These are phyloP conservation scores for Talaromyces sp. DNA, from an alignment of 2,329 filamentous ascomycete species.

Conservation along the genomic window DNA sequence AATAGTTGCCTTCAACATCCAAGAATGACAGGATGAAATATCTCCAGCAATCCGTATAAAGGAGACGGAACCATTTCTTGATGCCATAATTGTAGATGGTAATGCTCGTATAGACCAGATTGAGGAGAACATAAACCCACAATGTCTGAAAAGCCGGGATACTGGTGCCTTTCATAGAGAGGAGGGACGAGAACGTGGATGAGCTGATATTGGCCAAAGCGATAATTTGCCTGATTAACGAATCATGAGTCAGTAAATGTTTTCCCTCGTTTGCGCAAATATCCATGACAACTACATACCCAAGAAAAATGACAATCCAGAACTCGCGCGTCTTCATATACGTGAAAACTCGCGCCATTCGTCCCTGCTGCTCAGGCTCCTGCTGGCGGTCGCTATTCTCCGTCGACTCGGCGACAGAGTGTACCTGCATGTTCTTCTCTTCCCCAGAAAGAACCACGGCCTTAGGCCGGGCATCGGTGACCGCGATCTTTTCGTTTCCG, in stretches of 20 bases:
- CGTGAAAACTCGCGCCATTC: conserved; percentile 1
- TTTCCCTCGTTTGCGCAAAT: background rate
- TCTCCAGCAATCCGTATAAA: conserved; percentile 76
- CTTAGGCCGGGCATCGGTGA: background rate
- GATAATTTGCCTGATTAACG: conserved; percentile 61
- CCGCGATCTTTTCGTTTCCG: conserved; percentile 4
- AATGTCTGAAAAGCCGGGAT: conserved; percentile 95
- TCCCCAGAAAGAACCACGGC: background rate
- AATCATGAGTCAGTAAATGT: background rate
- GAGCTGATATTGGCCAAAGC: conserved; percentile 87
- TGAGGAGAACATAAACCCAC: conserved; percentile 87
- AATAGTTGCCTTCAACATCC: conserved; percentile 97
- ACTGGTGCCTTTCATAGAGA: conserved; percentile 62
- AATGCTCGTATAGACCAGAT: conserved; percentile 72
- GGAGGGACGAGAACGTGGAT: conserved; percentile 80
- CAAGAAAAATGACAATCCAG: conserved; percentile 11
- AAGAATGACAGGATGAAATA: conserved; percentile 90
- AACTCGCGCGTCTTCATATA: conserved; percentile 15
- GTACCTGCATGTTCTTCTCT: conserved; percentile 7
- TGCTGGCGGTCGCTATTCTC: conserved; percentile 5
- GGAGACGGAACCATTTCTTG: conserved; percentile 60
- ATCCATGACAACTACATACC: background rate
- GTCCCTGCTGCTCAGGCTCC: conserved; percentile 7
- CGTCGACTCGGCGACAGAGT: conserved; percentile 3
- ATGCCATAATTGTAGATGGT: conserved; percentile 76